Percentiles rank a stretch among this genome's conserved stretches.
Evolutionary conservation across 2,329 filamentous ascomycete genomes (phyloP).

Genomic region (Fusarium agapanthi): DNA sequence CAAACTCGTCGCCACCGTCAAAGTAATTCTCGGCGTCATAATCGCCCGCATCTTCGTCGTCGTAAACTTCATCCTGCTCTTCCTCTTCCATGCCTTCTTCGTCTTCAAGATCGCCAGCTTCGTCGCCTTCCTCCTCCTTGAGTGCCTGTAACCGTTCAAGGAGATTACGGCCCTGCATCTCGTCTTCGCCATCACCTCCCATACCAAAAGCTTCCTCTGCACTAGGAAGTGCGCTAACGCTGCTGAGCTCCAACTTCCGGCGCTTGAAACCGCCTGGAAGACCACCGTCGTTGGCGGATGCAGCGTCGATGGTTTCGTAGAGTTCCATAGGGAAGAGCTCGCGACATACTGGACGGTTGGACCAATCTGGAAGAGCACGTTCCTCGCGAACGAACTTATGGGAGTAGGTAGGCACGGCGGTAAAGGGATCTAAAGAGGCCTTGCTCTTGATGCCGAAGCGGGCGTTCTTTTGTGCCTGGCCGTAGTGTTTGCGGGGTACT

Average conservation of each 20-base stretch:
- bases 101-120: slow-evolving; percentile 59
- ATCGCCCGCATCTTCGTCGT: slow-evolving; percentile 68
- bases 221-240: slow-evolving; percentile 57
- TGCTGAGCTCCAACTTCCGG: slow-evolving; percentile 54
- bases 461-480: slow-evolving; percentile 66
- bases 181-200: slow-evolving; percentile 38
- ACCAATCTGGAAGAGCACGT: slow-evolving; percentile 63
- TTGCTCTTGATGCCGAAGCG: slow-evolving; percentile 64
- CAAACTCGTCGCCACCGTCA: slow-evolving; percentile 65
- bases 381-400: slow-evolving; percentile 62
- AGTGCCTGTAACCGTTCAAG: slow-evolving; percentile 57
- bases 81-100: slow-evolving; percentile 58
- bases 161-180: slow-evolving; percentile 48
- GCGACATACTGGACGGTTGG: slow-evolving; percentile 57
- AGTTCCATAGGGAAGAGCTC: slow-evolving; percentile 67
- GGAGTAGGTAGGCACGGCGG: slow-evolving; percentile 66
- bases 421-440: slow-evolving; percentile 66
- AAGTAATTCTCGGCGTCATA: slow-evolving; percentile 71
- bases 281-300: slow-evolving; percentile 38
- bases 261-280: slow-evolving; percentile 54
- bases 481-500: slow-evolving; percentile 56
- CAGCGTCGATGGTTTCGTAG: slow-evolving; percentile 62
- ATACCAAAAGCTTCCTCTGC: slow-evolving; percentile 61
- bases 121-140: slow-evolving; percentile 61
- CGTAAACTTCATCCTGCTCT: slow-evolving; percentile 60